These are phyloP conservation scores for Scenedesmus sp. DNA, from an alignment of 163 green algal species.

Conservation along the genomic window DNA sequence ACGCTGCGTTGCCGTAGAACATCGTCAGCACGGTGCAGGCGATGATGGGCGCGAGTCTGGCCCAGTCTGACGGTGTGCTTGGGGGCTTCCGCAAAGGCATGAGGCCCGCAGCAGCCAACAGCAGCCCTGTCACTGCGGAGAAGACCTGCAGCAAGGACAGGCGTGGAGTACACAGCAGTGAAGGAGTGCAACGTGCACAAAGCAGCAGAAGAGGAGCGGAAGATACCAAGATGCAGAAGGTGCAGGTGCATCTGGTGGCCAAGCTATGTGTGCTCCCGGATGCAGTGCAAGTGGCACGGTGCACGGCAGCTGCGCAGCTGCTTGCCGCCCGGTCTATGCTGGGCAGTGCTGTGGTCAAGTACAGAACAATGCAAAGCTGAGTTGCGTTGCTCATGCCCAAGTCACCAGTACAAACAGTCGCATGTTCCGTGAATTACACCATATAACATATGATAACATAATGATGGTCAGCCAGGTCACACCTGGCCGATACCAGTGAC, in stretches of 20 bases:
- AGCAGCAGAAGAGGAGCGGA: too few relatives aligned
- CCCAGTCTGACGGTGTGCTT: background rate
- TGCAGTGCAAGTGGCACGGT: too few relatives aligned
- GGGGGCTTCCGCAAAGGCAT: constrained; percentile 56
- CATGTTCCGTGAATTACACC: too few relatives aligned
- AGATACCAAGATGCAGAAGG: too few relatives aligned
- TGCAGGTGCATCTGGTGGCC: too few relatives aligned
- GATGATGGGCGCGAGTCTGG: constrained; percentile 57
- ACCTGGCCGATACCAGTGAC: constrained; percentile 66
- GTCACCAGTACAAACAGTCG: background rate
- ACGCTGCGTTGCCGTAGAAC: constrained; percentile 79
- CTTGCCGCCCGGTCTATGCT: too few relatives aligned
- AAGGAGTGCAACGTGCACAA: background rate
- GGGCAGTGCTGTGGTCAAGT: background rate
- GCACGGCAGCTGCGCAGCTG: too few relatives aligned
- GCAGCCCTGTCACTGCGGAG: constrained; percentile 50
- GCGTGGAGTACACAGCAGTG: background rate
- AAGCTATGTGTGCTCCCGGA: too few relatives aligned
- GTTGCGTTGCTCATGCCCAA: background rate
- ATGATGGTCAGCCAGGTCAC: background rate
- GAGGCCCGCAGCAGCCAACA: constrained; percentile 40
- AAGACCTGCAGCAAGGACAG: constrained; percentile 10
- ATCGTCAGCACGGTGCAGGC: constrained; percentile 58
- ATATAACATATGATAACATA: background rate
- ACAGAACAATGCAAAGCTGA: background rate